Conservation (phyloP, 2,329 filamentous ascomycete genomes). For the Scedosporium aurantiacum region DNA sequence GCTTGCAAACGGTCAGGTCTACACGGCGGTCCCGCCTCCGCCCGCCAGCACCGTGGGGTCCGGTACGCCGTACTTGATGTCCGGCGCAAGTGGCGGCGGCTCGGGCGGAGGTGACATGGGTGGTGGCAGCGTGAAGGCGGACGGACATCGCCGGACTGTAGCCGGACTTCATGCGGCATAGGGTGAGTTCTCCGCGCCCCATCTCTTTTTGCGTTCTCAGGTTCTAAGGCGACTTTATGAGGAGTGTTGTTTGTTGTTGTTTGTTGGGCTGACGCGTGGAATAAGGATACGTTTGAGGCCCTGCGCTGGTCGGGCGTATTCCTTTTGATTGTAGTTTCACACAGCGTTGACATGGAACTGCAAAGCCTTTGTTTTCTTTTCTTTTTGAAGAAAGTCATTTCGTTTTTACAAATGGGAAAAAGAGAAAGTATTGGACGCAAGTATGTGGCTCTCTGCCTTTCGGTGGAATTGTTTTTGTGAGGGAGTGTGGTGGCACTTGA, state of each 20-base stretch:
- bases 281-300: background rate
- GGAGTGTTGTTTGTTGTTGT: background rate
- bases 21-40: constrained; percentile 1
- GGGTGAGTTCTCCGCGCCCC: background rate
- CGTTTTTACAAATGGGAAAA: too few species aligned
- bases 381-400: too few species aligned
- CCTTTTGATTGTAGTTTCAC: too few species aligned
- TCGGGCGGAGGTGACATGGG: background rate
- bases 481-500: too few species aligned
- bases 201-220: background rate
- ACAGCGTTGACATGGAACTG: too few species aligned
- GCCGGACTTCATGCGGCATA: background rate
- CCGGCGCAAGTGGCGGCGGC: background rate
- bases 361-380: too few species aligned
- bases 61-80: background rate
- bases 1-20: constrained; percentile 4
- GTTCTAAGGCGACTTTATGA: background rate
- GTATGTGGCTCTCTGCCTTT: too few species aligned
- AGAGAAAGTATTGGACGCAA: too few species aligned
- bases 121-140: background rate
- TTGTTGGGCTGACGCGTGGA: background rate
- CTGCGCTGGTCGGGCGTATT: too few species aligned
- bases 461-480: too few species aligned
- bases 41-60: background rate
- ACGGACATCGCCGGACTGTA: background rate